Evolutionary conservation across 768 basidiomycete species (phyloP), one percentile per base, ranked within the genome.

Genomic region (Nidularia sp.): DNA sequence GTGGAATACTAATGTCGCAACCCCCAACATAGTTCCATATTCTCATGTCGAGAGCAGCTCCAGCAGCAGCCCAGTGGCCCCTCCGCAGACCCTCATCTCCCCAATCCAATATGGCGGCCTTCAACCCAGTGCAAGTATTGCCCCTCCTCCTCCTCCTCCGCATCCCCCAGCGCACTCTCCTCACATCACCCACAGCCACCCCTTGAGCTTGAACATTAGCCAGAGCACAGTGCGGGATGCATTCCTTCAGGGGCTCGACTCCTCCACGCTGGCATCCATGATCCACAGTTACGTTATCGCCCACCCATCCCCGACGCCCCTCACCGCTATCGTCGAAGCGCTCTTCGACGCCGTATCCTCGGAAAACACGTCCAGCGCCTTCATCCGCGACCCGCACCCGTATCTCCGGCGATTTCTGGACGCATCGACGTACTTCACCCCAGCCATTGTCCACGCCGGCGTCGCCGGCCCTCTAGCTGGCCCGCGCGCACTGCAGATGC

Each of bases 401-500:
- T 69, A 77, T 58, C 66, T 85, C 12, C 72, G 77, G n/a, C 72
- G 78, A 9, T 84, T 76, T 61, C 57, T 77, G 12, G 80, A 80
- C 45, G 78, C 80, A 0, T 77, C 78, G 7, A 57, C 73, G 4
- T 81, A 79, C 53, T 80, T 84, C 48, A 65, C 77, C n/a, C 48
- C 63, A 22, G 65, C 69, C 0, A 62, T 84, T 29, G 63, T 75
- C 4, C 83, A 85, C 55, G 81, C 82, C 2, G 81, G 80, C 35
- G 71, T 77, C 6, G 62, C 76, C 1, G 84, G 84, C 3, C 79
- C 81, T 0, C 64, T 77, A 5, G 77, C 83, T 2, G 84, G 83
- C 22, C 70, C 78, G 0, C 72, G 81, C 10, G 81, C 83, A 3
- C 69, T 85, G 10, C 80, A 83, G 55, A 81, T 78, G 68, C 76